Evolutionary conservation across 2,329 filamentous ascomycete genomes (phyloP).

Genomic region (Chrysosporium keratinophilum): DNA sequence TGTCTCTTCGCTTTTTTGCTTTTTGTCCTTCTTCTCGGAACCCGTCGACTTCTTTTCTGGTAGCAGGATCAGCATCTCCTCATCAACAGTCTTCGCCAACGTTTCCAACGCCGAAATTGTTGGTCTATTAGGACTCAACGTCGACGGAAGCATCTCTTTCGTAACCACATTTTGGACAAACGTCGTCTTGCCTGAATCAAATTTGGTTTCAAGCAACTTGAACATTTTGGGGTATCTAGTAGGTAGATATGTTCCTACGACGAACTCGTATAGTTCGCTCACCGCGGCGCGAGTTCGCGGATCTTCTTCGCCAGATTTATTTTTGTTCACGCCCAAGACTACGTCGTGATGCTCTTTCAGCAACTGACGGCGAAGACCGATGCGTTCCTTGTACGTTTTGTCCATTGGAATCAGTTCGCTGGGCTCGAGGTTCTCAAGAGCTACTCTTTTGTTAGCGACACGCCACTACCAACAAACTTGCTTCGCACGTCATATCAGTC

Average conservation of each 20-base stretch:
- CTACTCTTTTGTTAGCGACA: conserved; percentile 29
- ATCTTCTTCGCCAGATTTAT: conserved; percentile 23
- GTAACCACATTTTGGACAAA: conserved; percentile 41
- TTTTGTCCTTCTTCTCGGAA: conserved; percentile 1
- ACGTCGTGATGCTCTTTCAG: conserved; percentile 37
- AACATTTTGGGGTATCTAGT: conserved; percentile 48
- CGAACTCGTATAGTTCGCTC: conserved; percentile 47
- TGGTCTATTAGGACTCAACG: conserved; percentile 24
- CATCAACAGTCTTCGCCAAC: conserved; percentile 46
- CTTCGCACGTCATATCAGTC: conserved; percentile 7
- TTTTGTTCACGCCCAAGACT: conserved; percentile 31
- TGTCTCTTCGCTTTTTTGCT: background rate
- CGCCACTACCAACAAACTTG: background rate
- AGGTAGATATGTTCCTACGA: conserved; percentile 47
- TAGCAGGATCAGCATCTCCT: conserved; percentile 51
- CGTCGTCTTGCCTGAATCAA: conserved; percentile 20
- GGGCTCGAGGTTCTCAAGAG: conserved; percentile 42
- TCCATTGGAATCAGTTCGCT: conserved; percentile 51
- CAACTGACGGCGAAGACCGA: conserved; percentile 41
- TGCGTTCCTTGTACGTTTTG: conserved; percentile 46
- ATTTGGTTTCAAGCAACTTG: conserved; percentile 25
- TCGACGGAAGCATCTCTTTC: conserved; percentile 31
- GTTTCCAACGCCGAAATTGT: conserved; percentile 37
- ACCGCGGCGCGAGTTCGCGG: conserved; percentile 39
- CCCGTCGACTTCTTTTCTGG: conserved; percentile 26